phyloP scores from a whole-genome alignment of 202 grass and related monocot species.

The Carex arenaria region DNA sequence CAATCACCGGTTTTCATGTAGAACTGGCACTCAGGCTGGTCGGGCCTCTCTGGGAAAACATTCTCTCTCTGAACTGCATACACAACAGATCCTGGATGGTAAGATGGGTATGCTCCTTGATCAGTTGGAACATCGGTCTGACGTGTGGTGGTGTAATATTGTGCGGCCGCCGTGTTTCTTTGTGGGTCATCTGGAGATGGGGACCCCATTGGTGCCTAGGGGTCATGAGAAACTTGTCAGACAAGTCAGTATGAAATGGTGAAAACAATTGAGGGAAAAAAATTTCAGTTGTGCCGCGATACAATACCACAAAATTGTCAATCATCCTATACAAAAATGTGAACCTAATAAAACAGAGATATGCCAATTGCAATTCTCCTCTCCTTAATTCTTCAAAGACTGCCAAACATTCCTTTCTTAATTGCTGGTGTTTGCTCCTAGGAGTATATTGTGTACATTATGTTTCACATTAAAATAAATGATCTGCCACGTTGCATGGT shows the following conservation, averaged over 20 bases:
- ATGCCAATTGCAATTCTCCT: background rate
- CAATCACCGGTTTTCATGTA: constrained; percentile 78
- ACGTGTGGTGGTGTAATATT: constrained; percentile 49
- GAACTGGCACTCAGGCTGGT: constrained; percentile 69
- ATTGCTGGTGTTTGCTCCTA: background rate
- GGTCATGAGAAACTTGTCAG: background rate
- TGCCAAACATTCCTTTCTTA: background rate
- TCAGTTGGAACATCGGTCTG: constrained; percentile 52
- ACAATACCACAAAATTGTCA: background rate
- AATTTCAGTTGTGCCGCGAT: background rate
- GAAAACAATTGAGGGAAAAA: background rate
- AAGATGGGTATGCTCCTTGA: constrained; percentile 63
- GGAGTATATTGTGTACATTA: constrained; percentile 9
- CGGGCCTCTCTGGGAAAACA: constrained; percentile 67
- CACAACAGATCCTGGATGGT: constrained; percentile 60
- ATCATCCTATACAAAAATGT: background rate
- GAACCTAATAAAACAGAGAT: background rate
- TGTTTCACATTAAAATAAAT: background rate
- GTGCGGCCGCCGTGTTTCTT: constrained; percentile 33
- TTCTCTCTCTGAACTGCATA: constrained; percentile 64
- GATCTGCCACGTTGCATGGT: background rate
- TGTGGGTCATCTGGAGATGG: constrained; percentile 72
- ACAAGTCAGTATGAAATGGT: background rate
- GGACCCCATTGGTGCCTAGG: constrained; percentile 59
- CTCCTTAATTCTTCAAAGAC: background rate